phyloP scores from a whole-genome alignment of 1,284 basidiomycete genomes.

The Thelephora terrestris region DNA sequence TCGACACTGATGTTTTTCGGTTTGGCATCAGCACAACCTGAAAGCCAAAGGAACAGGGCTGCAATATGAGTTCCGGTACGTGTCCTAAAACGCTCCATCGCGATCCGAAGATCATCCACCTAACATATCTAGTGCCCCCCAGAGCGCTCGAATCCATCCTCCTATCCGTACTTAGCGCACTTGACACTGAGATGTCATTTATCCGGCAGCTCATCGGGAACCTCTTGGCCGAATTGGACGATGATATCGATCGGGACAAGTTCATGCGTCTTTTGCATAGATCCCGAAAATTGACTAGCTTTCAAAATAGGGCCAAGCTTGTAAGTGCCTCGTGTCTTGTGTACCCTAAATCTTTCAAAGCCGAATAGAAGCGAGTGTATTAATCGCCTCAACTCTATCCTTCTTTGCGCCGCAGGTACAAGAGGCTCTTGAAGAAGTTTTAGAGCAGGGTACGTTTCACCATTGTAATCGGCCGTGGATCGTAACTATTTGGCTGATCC shows the following conservation, averaged over 20 bases:
- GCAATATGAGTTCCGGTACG: constrained; percentile 85
- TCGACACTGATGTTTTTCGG: constrained; percentile 11
- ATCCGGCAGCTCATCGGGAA: constrained; percentile 81
- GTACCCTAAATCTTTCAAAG: constrained; percentile 11
- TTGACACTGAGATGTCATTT: constrained; percentile 91
- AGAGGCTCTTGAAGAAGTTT: constrained; percentile 80
- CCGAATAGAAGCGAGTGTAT: neutral
- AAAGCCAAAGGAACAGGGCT: constrained; percentile 55
- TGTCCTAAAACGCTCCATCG: constrained; percentile 7
- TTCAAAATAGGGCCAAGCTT: constrained; percentile 81
- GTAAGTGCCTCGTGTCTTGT: constrained; percentile 24
- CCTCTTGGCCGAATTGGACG: constrained; percentile 83
- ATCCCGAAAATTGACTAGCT: constrained; percentile 74
- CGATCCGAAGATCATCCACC: constrained; percentile 11
- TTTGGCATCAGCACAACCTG: constrained; percentile 58
- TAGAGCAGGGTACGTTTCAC: constrained; percentile 64
- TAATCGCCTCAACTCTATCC: constrained; percentile 2
- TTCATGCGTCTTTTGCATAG: constrained; percentile 87
- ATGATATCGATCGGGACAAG: constrained; percentile 88
- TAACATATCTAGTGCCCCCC: constrained; percentile 10
- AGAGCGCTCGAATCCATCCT: constrained; percentile 88
- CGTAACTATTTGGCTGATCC: neutral
- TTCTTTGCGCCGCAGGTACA: constrained; percentile 51
- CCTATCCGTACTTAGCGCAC: constrained; percentile 77
- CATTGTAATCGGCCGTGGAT: neutral